phyloP scores from a whole-genome alignment of 106 monocot species.

The Narthecium ossifragum region DNA sequence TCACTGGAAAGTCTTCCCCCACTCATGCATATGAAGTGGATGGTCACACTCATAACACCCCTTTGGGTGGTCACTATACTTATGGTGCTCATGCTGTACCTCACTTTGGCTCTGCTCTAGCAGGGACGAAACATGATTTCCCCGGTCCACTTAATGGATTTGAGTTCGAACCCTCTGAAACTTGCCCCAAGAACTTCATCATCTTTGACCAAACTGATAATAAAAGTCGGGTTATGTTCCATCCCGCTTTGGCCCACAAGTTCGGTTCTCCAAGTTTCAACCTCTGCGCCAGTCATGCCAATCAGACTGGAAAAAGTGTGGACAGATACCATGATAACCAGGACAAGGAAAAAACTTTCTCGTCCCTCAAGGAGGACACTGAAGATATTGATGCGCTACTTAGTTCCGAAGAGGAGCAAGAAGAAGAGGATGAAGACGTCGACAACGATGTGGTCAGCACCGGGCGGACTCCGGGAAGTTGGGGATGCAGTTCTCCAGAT shows the following conservation, averaged over 20 bases:
- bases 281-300: constrained; percentile 2
- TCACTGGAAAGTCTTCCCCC: constrained; percentile 14
- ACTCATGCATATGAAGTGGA: constrained; percentile 21
- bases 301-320: constrained; percentile 5
- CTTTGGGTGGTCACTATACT: constrained; percentile 17
- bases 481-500: constrained; percentile 21
- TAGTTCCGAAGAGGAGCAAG: constrained; percentile 46
- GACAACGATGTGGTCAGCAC: constrained; percentile 51
- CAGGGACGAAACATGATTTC: constrained; percentile 12
- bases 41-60: constrained; percentile 6
- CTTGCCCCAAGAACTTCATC: constrained; percentile 54
- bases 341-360: constrained; percentile 15
- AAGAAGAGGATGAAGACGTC: constrained; percentile 10
- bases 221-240: constrained; percentile 44
- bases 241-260: constrained; percentile 45
- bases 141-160: constrained; percentile 22
- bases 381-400: constrained; percentile 69
- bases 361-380: constrained; percentile 58
- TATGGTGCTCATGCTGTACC: constrained; percentile 17
- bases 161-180: constrained; percentile 40
- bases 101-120: constrained; percentile 9
- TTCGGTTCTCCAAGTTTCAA: constrained; percentile 14
- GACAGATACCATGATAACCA: constrained; percentile 17
- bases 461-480: constrained; percentile 34
- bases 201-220: constrained; percentile 54